phyloP scores from a whole-genome alignment of 495 filamentous ascomycete genomes.

The Staphylotrichum longicolle region DNA sequence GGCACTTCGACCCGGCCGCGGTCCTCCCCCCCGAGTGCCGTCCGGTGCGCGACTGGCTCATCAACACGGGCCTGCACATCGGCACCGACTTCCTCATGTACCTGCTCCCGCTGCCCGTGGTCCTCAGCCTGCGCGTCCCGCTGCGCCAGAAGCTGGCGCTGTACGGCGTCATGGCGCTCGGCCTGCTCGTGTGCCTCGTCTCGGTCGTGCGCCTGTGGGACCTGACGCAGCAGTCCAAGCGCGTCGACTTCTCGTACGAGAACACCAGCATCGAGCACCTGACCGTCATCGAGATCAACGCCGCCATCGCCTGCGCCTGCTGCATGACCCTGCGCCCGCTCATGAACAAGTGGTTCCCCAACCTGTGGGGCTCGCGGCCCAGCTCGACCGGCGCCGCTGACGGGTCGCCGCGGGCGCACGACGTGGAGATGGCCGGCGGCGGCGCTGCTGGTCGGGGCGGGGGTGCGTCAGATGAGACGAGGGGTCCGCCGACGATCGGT shows the following conservation, averaged over 20 bases:
- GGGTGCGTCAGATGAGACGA: neutral
- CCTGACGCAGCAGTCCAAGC: slow-evolving; percentile 18
- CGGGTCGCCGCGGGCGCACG: neutral
- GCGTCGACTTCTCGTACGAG: neutral
- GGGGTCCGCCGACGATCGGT: slow-evolving; percentile 21
- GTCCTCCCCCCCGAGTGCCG: slow-evolving; percentile 13
- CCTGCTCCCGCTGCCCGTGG: slow-evolving; percentile 34
- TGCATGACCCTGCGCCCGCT: slow-evolving; percentile 35
- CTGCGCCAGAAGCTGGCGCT: slow-evolving; percentile 26
- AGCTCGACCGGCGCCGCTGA: neutral
- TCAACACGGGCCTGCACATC: slow-evolving; percentile 31
- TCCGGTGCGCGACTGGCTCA: slow-evolving; percentile 22
- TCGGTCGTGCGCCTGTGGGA: slow-evolving; percentile 34
- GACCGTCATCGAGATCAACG: slow-evolving; percentile 37
- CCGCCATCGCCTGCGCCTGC: slow-evolving; percentile 39
- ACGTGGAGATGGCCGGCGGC: neutral
- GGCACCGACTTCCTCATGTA: slow-evolving; percentile 35
- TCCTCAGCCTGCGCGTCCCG: slow-evolving; percentile 29
- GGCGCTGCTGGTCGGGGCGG: too few species aligned
- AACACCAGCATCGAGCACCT: slow-evolving; percentile 25
- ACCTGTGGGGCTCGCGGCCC: slow-evolving; percentile 7
- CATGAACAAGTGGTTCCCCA: slow-evolving; percentile 26
- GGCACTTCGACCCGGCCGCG: slow-evolving; percentile 7
- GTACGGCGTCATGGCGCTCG: slow-evolving; percentile 24
- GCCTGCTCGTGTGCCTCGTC: slow-evolving; percentile 30